Evolutionary conservation across 345 rosid genomes (phyloP).

Genomic region (Murraya koenigii): DNA sequence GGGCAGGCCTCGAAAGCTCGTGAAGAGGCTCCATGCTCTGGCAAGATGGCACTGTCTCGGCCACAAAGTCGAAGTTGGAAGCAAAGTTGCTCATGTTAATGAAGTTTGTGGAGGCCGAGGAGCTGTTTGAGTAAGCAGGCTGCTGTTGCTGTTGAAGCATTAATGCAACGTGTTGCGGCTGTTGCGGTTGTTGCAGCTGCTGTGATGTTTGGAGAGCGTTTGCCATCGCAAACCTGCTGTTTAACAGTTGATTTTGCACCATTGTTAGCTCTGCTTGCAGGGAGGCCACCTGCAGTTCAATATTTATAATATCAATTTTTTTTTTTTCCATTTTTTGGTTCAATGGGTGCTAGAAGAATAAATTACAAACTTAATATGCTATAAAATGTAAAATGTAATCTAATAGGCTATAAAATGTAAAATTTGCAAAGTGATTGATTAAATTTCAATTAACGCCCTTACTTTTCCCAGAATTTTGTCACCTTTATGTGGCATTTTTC

Average conservation of each 20-base stretch:
- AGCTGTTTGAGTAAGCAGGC: constrained; percentile 86
- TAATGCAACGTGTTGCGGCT: constrained; percentile 27
- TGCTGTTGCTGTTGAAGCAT: constrained; percentile 47
- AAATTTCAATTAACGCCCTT: too few species aligned
- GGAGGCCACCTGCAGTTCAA: constrained; percentile 59
- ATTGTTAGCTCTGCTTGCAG: constrained; percentile 78
- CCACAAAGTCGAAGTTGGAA: constrained; percentile 46
- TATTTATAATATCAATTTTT: too few species aligned
- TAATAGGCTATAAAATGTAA: too few species aligned
- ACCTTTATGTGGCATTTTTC: too few species aligned
- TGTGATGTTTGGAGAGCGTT: constrained; percentile 56
- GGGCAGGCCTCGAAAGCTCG: constrained; percentile 37
- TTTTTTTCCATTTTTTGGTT: too few species aligned
- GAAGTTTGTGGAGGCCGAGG: constrained; percentile 80
- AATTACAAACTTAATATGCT: too few species aligned
- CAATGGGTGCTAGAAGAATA: too few species aligned
- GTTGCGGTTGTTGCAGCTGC: constrained; percentile 41
- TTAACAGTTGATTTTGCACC: constrained; percentile 76
- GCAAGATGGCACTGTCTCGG: constrained; percentile 49
- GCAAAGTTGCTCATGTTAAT: constrained; percentile 48
- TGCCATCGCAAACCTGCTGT: constrained; percentile 72
- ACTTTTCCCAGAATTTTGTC: too few species aligned
- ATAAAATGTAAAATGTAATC: too few species aligned
- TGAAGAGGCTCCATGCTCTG: constrained; percentile 51
- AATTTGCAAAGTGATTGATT: too few species aligned